phyloP scores from a whole-genome alignment of 2,329 filamentous ascomycete species.

The Microcyclosporella mali region DNA sequence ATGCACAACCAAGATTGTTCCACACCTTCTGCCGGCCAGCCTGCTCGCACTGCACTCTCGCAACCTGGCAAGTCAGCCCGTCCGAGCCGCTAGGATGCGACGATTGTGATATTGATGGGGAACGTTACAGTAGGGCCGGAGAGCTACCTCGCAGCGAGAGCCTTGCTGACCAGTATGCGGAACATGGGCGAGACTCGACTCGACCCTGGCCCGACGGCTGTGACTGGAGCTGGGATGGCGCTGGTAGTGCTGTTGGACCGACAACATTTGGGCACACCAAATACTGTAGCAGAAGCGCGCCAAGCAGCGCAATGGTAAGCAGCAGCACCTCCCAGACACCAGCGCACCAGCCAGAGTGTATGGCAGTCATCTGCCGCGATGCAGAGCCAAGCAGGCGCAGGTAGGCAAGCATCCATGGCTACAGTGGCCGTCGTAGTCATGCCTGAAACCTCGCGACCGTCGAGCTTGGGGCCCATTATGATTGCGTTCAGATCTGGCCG shows the following conservation, averaged over 20 bases:
- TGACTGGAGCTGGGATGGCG: too few relatives aligned
- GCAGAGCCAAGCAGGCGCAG: too few relatives aligned
- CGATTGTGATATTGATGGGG: not conserved
- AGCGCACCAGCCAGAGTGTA: too few relatives aligned
- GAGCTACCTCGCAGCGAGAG: not conserved
- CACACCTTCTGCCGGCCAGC: slow-evolving; percentile 7
- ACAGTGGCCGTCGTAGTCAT: not conserved
- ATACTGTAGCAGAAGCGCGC: not conserved
- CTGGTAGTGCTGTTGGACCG: too few relatives aligned
- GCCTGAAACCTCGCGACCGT: not conserved
- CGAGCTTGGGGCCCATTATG: not conserved
- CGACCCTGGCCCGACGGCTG: not conserved
- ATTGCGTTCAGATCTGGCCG: not conserved
- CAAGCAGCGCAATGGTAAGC: not conserved
- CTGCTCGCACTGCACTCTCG: slow-evolving; percentile 1
- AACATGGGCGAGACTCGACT: too few relatives aligned
- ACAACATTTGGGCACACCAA: not conserved
- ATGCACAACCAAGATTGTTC: slow-evolving; percentile 3
- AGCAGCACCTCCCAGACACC: not conserved
- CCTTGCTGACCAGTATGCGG: not conserved
- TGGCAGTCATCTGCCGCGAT: too few relatives aligned
- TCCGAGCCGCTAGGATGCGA: not conserved
- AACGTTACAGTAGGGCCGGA: not conserved
- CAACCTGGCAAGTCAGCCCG: not conserved
- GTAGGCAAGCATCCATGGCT: not conserved